Percentiles rank a stretch among this genome's conserved stretches.
phyloP scores from a whole-genome alignment of 2,329 filamentous ascomycete species.

The Calonectria naviculata region DNA sequence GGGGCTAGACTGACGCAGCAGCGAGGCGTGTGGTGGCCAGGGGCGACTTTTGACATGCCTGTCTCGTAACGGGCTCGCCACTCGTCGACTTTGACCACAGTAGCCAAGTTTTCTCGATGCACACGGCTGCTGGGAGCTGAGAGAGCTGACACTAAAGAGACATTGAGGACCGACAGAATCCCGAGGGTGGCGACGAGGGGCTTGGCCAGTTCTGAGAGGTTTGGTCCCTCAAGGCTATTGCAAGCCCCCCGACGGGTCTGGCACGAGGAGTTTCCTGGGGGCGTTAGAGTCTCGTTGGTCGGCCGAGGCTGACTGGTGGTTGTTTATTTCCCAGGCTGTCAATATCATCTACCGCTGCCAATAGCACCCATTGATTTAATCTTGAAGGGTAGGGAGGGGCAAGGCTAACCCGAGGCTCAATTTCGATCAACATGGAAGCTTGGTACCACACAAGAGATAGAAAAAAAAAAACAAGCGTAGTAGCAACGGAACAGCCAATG shows the following conservation, averaged over 20 bases:
- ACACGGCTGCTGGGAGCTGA: slow-evolving; percentile 11
- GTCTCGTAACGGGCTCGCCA: slow-evolving; percentile 19
- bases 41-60: slow-evolving; percentile 9
- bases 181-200: slow-evolving; percentile 12
- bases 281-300: not conserved
- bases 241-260: not conserved
- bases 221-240: not conserved
- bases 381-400: not conserved
- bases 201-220: not conserved
- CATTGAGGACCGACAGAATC: slow-evolving; percentile 27
- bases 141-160: slow-evolving; percentile 21
- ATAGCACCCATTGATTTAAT: not conserved
- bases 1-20: slow-evolving; percentile 7
- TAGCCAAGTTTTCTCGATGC: not conserved
- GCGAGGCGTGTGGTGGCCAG: slow-evolving; percentile 3
- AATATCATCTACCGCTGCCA: slow-evolving; percentile 1
- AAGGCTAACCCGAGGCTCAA: slow-evolving; percentile 2
- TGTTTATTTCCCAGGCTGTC: slow-evolving; percentile 5
- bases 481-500: slow-evolving; percentile 16
- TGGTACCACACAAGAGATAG: not conserved
- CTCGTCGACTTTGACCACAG: slow-evolving; percentile 5
- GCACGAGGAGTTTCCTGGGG: slow-evolving; percentile 9
- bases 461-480: slow-evolving; percentile 9
- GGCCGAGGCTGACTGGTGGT: slow-evolving; percentile 29
- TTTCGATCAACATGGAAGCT: not conserved